Evolutionary conservation across 2,329 filamentous ascomycete genomes (phyloP), one percentile per base, ranked within the genome.

Genomic region (Bretziella fagacearum): DNA sequence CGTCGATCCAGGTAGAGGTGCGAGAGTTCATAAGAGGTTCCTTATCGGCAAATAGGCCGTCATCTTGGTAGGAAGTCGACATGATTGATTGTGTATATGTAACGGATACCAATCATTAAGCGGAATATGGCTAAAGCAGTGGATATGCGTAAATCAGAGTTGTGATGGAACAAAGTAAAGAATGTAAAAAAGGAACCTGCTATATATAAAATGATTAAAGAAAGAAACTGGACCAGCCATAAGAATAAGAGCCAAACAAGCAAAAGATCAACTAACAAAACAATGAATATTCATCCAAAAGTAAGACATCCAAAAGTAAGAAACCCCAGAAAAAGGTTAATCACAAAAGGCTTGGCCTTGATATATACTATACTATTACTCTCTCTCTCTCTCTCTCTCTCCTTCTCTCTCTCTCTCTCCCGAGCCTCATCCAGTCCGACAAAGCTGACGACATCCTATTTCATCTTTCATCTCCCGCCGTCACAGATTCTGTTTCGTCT

Each of bases 401-500:
- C n/a, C n/a, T 33, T 15, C 30, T 15, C 13, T 15, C 30, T n/a
- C 17, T 6, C 13, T 33, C 6, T 15, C 5, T n/a, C 13, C 5
- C 13, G 5, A n/a, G 30, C 30, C 30, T 33, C 4, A 10, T 15
- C 6, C 30, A 10, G 17, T 6, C 5, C 30, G 17, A 33, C 5
- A 10, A 29, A 29, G 30, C 30, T 33, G 13, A n/a, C 30, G 13
- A 33, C 30, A 33, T 33, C 30, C 17, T 6, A 5, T n/a, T 33
- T 33, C 30, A n/a, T 15, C 17, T 15, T 20, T 22, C 11, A 36
- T 23, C 8, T 20, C 13, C 15, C 35, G 3, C 18, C 7, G 35
- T 39, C 35, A 39, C 35, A 39, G 15, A 8, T 10, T 39, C 35
- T 39, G 20, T 39, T 39, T 39, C 35, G 18, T 39, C 35, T 25